Evolutionary conservation across 2,329 filamentous ascomycete genomes (phyloP), one percentile per base, ranked within the genome.

Genomic region (Pseudocercospora pini-densiflorae): DNA sequence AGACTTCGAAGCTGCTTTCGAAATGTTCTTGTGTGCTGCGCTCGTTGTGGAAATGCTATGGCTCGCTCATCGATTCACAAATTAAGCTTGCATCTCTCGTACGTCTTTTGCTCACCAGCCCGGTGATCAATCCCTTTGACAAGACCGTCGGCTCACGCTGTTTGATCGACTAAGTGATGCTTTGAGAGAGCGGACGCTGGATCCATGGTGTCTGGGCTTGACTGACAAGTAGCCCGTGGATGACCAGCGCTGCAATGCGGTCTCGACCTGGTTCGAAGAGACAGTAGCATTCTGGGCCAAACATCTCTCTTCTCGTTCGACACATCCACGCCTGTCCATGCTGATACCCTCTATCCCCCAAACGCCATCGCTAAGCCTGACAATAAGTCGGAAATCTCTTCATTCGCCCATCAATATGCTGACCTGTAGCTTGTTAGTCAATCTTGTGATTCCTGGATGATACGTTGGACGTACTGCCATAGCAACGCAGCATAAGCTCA

Each of bases 401-500:
- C 63, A 75, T 49, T 63, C 64, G 23, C 72, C 72, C 31, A 73
- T 59, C 51, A 75, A 31, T 55, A 74, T 66, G 69, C 73, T 75
- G 23, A 74, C 70, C 73, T 75, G 49, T 3, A 16, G 7, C 19
- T 36, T 12, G 6, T 66, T 57, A 66, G 61, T 54, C 29, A 16
- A 1, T 53, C 24, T 16, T 10, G 9, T 45, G 5, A 8, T 51
- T 40, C 43, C 43, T 7, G 21, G 14, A 6, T 5, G 43, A 29
- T 19, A 19, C 2, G 23, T n/a, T 54, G 12, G 33, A 83, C 87
- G 81, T 79, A 97, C 95, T 71, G 95, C 95, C 94, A 99, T 98
- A 74, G 93, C 81, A 33, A 97, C 85, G 79, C 94, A 98, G 79
- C 93, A 96, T 78, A 98, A 84, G 82, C 93, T 96, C 75, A 99